Evolutionary conservation across 2,329 filamentous ascomycete species (phyloP).

Genomic region (Diplocarpon mali): DNA sequence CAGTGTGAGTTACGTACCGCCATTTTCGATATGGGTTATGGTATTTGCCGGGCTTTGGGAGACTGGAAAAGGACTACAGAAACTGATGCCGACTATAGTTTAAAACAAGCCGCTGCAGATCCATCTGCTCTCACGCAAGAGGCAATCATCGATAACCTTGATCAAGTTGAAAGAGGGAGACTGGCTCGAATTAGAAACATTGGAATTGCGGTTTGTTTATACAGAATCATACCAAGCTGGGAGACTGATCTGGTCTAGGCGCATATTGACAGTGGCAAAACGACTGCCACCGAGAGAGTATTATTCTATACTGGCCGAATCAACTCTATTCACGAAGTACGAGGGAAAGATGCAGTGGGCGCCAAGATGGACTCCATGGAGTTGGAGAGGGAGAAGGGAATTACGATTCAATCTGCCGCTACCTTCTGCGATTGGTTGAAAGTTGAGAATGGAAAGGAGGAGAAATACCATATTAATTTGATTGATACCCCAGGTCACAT

Average conservation of each 20-base stretch:
- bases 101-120: constrained; percentile 23
- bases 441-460: constrained; percentile 69
- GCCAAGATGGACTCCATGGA: constrained; percentile 99
- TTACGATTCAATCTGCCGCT: constrained; percentile 96
- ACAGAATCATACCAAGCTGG: not conserved
- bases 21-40: not conserved
- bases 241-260: constrained; percentile 42
- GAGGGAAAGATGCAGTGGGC: constrained; percentile 86
- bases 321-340: constrained; percentile 92
- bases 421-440: constrained; percentile 98
- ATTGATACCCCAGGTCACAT: constrained; percentile 98
- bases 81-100: constrained; percentile 6
- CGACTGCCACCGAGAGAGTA: constrained; percentile 89
- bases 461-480: constrained; percentile 94
- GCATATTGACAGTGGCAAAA: constrained; percentile 98
- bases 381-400: constrained; percentile 93
- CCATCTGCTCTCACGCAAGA: constrained; percentile 21
- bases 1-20: constrained; percentile 19
- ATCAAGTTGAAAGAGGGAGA: constrained; percentile 63
- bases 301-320: constrained; percentile 97
- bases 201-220: constrained; percentile 71
- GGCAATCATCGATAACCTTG: constrained; percentile 22
- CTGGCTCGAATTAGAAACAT: constrained; percentile 85
- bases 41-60: not conserved
- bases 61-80: too few species aligned